A percentile compares a stretch with the other conserved stretches of the same genome.
Evolutionary conservation across 768 basidiomycete species (phyloP).

Genomic region (Chalciporus sphaerocephalus): DNA sequence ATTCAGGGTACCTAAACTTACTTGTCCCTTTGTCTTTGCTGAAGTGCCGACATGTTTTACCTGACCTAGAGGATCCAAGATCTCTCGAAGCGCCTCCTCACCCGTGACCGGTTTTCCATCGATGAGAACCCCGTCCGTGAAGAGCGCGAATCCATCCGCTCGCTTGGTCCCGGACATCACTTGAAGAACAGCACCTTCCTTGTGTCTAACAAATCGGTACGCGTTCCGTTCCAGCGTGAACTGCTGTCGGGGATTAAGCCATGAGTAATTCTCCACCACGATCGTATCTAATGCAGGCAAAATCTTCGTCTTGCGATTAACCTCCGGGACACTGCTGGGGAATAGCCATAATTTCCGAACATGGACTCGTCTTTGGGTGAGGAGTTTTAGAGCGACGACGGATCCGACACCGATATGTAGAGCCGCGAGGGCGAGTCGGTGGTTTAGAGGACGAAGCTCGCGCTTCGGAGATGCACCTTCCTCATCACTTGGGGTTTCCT

Average conservation of each 20-base stretch:
- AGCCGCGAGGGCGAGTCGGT: constrained; percentile 26
- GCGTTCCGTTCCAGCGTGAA: constrained; percentile 25
- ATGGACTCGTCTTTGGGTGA: constrained; percentile 25
- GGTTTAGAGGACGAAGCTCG: constrained; percentile 29
- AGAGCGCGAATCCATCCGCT: constrained; percentile 20
- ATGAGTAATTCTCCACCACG: constrained; percentile 23
- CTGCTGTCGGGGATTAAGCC: constrained; percentile 15
- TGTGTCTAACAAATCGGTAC: constrained; percentile 19
- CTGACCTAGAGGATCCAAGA: constrained; percentile 19
- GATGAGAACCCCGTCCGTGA: constrained; percentile 23
- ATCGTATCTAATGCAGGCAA: constrained; percentile 25
- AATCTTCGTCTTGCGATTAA: constrained; percentile 14
- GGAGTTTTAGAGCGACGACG: constrained; percentile 25
- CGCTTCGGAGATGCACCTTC: constrained; percentile 12
- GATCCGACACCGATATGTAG: constrained; percentile 29
- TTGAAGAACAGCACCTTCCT: constrained; percentile 20
- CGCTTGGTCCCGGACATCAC: constrained; percentile 9
- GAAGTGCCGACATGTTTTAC: background rate
- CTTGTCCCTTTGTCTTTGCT: constrained; percentile 14
- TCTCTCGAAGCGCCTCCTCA: constrained; percentile 17
- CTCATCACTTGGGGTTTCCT: constrained; percentile 13
- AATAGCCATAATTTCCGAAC: constrained; percentile 32
- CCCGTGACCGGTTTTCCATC: constrained; percentile 22
- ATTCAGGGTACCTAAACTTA: constrained; percentile 7
- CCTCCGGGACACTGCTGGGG: constrained; percentile 23